Conservation (phyloP, 192 early-diverging fungal genomes). For the Coemansia sp. region DNA sequence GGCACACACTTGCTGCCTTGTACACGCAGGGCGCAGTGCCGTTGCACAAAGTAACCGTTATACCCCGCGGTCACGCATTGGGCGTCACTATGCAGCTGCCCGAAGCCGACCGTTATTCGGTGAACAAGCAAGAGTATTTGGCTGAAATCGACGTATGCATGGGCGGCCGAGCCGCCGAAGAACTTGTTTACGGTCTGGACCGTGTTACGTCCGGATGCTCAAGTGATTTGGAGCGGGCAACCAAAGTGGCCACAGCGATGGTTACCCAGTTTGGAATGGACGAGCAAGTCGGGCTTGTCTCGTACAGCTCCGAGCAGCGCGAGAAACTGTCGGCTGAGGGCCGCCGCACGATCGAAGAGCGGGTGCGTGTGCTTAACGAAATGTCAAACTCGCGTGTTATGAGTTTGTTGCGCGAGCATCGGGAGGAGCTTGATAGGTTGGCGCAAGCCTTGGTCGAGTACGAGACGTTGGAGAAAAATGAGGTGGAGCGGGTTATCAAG, state of each 20-base stretch:
- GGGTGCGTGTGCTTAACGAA: slow-evolving; percentile 77
- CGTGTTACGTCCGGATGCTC: slow-evolving; percentile 93
- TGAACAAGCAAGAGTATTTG: slow-evolving; percentile 78
- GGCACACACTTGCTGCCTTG: slow-evolving; percentile 92
- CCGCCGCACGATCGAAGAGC: slow-evolving; percentile 81
- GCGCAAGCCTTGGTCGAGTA: slow-evolving; percentile 92
- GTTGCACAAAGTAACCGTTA: slow-evolving; percentile 97
- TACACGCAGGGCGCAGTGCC: slow-evolving; percentile 95
- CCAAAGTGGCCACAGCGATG: slow-evolving; percentile 86
- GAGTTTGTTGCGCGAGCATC: slow-evolving; percentile 69
- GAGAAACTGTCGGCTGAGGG: slow-evolving; percentile 68
- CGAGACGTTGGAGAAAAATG: slow-evolving; percentile 89
- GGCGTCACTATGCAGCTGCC: slow-evolving; percentile 91
- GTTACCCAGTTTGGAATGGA: slow-evolving; percentile 92
- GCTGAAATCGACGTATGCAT: slow-evolving; percentile 94
- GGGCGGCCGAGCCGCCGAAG: slow-evolving; percentile 98
- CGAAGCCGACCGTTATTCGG: slow-evolving; percentile 81
- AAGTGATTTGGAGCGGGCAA: slow-evolving; percentile 90
- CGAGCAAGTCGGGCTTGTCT: slow-evolving; percentile 86
- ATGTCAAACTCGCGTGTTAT: slow-evolving; percentile 70
- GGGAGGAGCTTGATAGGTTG: slow-evolving; percentile 86
- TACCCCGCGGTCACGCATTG: slow-evolving; percentile 84
- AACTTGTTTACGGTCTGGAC: slow-evolving; percentile 92
- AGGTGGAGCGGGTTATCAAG: slow-evolving; percentile 68
- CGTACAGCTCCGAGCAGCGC: slow-evolving; percentile 75